Evolutionary conservation across 1,284 basidiomycete genomes (phyloP).

Genomic region (Cryptococcus neoformans): DNA sequence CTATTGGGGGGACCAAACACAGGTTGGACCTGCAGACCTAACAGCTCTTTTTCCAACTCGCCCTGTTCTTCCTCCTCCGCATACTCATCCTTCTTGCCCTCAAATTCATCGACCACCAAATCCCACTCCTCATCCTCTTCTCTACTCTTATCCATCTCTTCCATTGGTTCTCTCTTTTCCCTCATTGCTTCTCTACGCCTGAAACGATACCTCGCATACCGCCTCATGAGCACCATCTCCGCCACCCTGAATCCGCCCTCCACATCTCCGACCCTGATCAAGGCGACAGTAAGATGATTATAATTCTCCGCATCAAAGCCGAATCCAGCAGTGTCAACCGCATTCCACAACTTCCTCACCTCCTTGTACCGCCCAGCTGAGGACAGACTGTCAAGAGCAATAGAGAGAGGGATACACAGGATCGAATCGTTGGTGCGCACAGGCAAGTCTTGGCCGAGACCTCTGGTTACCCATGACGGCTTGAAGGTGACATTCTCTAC

Average conservation of each 20-base stretch:
- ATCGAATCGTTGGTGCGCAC: slow-evolving; percentile 49
- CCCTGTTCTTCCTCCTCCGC: background rate
- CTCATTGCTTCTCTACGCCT: slow-evolving; percentile 23
- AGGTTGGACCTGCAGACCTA: slow-evolving; percentile 7
- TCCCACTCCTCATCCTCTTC: background rate
- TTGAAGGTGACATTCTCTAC: background rate
- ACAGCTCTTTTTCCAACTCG: background rate
- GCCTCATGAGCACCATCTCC: slow-evolving; percentile 72
- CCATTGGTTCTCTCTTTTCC: background rate
- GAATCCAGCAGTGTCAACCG: slow-evolving; percentile 66
- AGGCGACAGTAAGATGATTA: slow-evolving; percentile 76
- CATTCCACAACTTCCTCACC: slow-evolving; percentile 67
- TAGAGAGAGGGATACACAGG: slow-evolving; percentile 76
- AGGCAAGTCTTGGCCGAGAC: background rate
- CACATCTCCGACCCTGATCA: slow-evolving; percentile 73
- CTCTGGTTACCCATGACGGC: too few species aligned
- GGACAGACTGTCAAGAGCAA: slow-evolving; percentile 76
- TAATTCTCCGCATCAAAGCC: slow-evolving; percentile 88
- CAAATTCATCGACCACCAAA: background rate
- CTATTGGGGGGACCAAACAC: slow-evolving; percentile 28
- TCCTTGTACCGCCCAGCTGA: slow-evolving; percentile 61
- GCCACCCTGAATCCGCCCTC: slow-evolving; percentile 79
- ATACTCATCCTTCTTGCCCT: background rate
- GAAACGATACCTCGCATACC: slow-evolving; percentile 48
- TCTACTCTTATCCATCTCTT: background rate